Conservation (phyloP, 306 rosid species). For the Quercus wislizeni region DNA sequence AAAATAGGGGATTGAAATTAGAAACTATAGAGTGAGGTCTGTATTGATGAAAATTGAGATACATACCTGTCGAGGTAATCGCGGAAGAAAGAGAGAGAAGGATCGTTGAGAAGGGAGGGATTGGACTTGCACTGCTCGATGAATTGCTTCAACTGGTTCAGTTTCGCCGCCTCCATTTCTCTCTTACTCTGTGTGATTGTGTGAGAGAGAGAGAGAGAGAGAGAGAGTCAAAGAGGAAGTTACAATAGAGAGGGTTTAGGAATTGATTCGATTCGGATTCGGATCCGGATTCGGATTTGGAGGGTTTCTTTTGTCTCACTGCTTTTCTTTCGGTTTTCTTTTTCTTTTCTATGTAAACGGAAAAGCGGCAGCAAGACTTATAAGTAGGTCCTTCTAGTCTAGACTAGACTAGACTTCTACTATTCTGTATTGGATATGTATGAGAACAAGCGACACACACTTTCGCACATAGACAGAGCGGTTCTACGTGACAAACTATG, state of each 20-base stretch:
- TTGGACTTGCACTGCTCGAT: slow-evolving; percentile 71
- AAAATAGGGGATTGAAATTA: background rate
- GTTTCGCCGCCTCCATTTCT: slow-evolving; percentile 64
- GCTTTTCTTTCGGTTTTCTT: background rate
- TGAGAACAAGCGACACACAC: too few relatives aligned
- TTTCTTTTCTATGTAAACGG: too few relatives aligned
- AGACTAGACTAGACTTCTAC: slow-evolving; percentile 9
- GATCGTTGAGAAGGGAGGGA: slow-evolving; percentile 72
- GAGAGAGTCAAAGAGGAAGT: too few relatives aligned
- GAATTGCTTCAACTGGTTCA: slow-evolving; percentile 66
- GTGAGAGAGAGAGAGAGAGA: too few relatives aligned
- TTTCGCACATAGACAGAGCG: too few relatives aligned
- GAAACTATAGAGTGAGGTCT: background rate
- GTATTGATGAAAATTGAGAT: background rate
- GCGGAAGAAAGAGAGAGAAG: slow-evolving; percentile 89
- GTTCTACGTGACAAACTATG: too few relatives aligned
- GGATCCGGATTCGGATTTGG: background rate
- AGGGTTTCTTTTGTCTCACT: background rate
- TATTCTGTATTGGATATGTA: slow-evolving; percentile 1
- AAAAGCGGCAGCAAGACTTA: background rate
- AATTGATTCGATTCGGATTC: background rate
- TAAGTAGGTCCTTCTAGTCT: too few relatives aligned
- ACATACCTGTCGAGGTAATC: slow-evolving; percentile 72
- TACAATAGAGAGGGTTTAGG: too few relatives aligned
- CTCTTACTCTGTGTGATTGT: background rate